Base-by-base conservation (phyloP, 371 early-diverging fungal species). In the Zopfochytrium polystomum region DNA sequence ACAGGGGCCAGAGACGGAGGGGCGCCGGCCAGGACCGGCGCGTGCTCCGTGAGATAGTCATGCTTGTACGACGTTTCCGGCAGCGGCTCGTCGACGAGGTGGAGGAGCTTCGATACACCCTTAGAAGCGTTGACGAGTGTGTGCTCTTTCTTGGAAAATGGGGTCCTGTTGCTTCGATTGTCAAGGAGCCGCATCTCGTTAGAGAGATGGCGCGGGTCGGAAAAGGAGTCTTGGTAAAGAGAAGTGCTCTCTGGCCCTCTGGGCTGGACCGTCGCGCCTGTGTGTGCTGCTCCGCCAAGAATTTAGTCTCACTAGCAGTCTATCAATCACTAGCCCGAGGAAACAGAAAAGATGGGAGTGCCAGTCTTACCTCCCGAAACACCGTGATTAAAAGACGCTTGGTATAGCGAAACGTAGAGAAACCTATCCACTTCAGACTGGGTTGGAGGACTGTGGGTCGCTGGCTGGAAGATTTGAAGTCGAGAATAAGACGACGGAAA, bases 401-500 rank as follows among this genome's bases (percentile, higher is more conserved):
- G 67, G 48, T 67, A 67, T 3, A 67, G 62, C 1, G 67, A 67
- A 15, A 67, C 58, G 57, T 67, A 67, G 18, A 67, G 57, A 26
- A 67, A 62, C 45, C 47, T 61, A 46, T 67, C 67, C n/a, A 67
- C 54, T 23, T 61, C 67, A 25, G 49, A 13, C 31, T 57, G 62
- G 18, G 46, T 55, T 35, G 66, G 60, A 5, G 44, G 26, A 18
- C 61, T 56, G 23, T 22, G 42, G 3, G 27, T 11, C 18, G 55
- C 9, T 52, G 11, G 23, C 42, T 31, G 11, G 20, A 25, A 52
- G 11, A 9, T 11, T 13, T 44, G 25, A 31, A 22, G 13, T 7
- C 7, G 9, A 47, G 48, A 7, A 9, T 25, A 7, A 47, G 48
- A 9, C 42, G 42, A 42, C n/a, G 22, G 22, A 47, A 22, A 7